Evolutionary conservation across 441 rosid species (phyloP).

Genomic region (Gossypium trilobum): DNA sequence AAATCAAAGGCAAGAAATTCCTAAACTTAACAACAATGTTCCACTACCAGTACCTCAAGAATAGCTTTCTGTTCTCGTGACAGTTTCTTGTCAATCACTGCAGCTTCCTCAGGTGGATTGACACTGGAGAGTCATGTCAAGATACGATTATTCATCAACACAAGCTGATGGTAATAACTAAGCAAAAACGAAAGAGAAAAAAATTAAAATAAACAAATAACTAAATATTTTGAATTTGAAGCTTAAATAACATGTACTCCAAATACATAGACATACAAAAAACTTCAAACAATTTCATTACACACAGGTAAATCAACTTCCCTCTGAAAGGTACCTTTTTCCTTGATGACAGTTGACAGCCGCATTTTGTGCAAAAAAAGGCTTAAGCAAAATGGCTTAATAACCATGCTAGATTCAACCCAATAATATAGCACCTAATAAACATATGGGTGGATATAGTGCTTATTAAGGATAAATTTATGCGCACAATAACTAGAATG

Average conservation of each 20-base stretch:
- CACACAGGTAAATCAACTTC: not conserved
- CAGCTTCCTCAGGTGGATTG: constrained; percentile 39
- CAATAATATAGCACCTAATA: not conserved
- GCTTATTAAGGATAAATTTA: not conserved
- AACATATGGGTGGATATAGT: not conserved
- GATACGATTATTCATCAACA: constrained; percentile 7
- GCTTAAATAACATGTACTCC: not conserved
- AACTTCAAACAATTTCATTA: not conserved
- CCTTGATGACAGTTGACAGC: not conserved
- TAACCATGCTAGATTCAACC: not conserved
- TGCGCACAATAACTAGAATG: no score
- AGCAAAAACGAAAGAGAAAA: not conserved
- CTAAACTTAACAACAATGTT: constrained; percentile 1
- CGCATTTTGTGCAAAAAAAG: not conserved
- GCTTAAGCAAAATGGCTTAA: not conserved
- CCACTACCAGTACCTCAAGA: constrained; percentile 49
- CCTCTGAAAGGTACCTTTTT: not conserved
- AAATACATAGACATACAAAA: not conserved
- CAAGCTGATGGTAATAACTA: constrained; percentile 5
- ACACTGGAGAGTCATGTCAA: constrained; percentile 30
- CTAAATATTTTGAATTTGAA: not conserved
- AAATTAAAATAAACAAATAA: not conserved
- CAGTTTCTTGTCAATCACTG: constrained; percentile 44
- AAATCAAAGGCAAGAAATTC: not conserved
- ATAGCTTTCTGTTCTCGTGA: constrained; percentile 58